Percentiles rank a stretch among this genome's conserved stretches.
Conservation (phyloP, 2,329 filamentous ascomycete species). For the Microsporum audouinii region DNA sequence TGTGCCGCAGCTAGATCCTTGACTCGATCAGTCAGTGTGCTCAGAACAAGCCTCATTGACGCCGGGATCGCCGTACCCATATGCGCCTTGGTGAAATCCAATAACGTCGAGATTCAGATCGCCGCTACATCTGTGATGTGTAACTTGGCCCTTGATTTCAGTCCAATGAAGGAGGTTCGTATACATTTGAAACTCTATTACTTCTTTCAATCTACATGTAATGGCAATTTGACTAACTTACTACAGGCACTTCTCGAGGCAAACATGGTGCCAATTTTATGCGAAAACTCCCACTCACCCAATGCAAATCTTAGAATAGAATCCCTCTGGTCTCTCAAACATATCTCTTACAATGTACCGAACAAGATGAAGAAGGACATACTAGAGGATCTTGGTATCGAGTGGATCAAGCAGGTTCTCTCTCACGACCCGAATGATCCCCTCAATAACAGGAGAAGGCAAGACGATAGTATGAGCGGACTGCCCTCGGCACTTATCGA, state of each 20-base stretch:
- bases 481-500: constrained; percentile 26
- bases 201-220: not conserved
- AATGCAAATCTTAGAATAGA: constrained; percentile 72
- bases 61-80: constrained; percentile 68
- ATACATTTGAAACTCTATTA: not conserved
- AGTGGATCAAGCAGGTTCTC: constrained; percentile 72
- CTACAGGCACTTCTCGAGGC: constrained; percentile 58
- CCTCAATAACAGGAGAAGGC: constrained; percentile 22
- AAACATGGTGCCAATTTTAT: constrained; percentile 65
- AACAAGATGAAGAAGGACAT: constrained; percentile 65
- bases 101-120: constrained; percentile 67
- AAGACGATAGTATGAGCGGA: constrained; percentile 19
- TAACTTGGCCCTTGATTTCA: constrained; percentile 79
- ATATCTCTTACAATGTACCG: constrained; percentile 63
- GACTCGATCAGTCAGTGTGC: constrained; percentile 69
- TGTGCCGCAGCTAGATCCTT: constrained; percentile 72
- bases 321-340: constrained; percentile 87
- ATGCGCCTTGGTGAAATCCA: constrained; percentile 61
- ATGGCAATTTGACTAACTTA: constrained; percentile 2
- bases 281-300: constrained; percentile 69
- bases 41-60: constrained; percentile 80
- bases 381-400: constrained; percentile 62
- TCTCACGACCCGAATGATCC: constrained; percentile 41
- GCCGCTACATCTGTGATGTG: constrained; percentile 74
- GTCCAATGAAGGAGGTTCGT: constrained; percentile 76